These are phyloP conservation scores for Tolypocladium ophioglossoides DNA, from an alignment of 2,329 filamentous ascomycete genomes.

Conservation along the genomic window DNA sequence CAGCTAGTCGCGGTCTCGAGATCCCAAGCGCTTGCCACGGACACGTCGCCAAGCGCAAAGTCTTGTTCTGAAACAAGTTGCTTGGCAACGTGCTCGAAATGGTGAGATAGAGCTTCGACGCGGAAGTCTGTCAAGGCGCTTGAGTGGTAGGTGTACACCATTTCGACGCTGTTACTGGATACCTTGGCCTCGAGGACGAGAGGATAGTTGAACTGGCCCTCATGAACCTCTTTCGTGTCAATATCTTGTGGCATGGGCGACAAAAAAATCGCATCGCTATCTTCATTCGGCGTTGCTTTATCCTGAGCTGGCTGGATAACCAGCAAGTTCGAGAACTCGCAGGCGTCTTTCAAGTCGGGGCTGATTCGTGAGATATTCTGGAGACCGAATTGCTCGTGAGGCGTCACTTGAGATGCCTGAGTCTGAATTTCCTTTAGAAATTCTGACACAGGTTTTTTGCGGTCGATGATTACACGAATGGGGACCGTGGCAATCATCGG, in stretches of 20 bases:
- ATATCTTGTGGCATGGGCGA: not conserved
- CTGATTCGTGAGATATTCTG: too few species aligned
- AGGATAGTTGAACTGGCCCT: conserved; percentile 4
- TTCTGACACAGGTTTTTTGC: conserved; percentile 3
- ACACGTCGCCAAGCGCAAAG: not conserved
- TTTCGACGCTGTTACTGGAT: not conserved
- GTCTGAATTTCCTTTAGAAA: conserved; percentile 8
- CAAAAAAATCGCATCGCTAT: not conserved
- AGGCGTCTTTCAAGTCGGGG: conserved; percentile 7
- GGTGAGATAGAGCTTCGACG: conserved; percentile 1
- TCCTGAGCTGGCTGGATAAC: conserved; percentile 5
- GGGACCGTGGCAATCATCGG: conserved; percentile 11
- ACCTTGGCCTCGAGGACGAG: conserved; percentile 2
- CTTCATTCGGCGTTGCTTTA: not conserved
- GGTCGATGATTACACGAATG: conserved; percentile 3
- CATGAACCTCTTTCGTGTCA: not conserved
- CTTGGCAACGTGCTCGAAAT: conserved; percentile 1
- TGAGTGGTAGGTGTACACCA: conserved; percentile 4
- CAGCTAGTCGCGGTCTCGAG: not conserved
- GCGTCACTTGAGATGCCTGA: conserved; percentile 6
- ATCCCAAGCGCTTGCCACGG: not conserved
- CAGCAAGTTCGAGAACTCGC: conserved; percentile 5
- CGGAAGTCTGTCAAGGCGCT: not conserved
- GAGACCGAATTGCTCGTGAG: conserved; percentile 5
- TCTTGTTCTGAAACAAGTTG: not conserved